These are phyloP conservation scores for Monosporascus sp. DNA, from an alignment of 2,329 filamentous ascomycete species.

Conservation along the genomic window DNA sequence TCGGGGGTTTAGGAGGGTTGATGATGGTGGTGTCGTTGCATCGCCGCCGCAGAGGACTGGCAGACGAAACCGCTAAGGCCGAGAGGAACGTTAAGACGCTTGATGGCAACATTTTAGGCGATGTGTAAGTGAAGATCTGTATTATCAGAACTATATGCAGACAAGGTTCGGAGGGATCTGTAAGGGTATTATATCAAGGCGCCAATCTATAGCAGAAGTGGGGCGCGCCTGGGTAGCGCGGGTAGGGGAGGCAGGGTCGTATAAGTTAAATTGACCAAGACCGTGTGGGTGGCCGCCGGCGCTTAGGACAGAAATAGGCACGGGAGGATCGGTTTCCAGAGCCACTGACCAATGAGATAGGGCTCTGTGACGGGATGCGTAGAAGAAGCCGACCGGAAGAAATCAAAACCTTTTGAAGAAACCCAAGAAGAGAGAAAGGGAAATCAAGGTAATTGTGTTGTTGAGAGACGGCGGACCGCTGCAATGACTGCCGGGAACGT, in stretches of 20 bases:
- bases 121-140: slow-evolving; percentile 5
- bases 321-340: background rate
- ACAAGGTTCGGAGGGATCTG: background rate
- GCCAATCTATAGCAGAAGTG: background rate
- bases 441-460: background rate
- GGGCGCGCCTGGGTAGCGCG: background rate
- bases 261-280: slow-evolving; percentile 14
- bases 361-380: background rate
- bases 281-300: slow-evolving; percentile 18
- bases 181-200: background rate
- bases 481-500: no score
- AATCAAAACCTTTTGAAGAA: background rate
- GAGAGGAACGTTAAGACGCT: slow-evolving; percentile 20
- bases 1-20: slow-evolving; percentile 1
- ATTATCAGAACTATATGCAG: background rate
- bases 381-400: background rate
- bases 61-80: slow-evolving; percentile 19
- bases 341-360: background rate
- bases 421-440: background rate
- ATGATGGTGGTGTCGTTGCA: slow-evolving; percentile 8
- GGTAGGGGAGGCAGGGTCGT: background rate
- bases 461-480: background rate
- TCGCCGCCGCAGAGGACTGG: slow-evolving; percentile 19
- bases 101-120: slow-evolving; percentile 22
- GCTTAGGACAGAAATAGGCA: slow-evolving; percentile 27